phyloP scores from a whole-genome alignment of 2,329 filamentous ascomycete species.

The Beauveria varroae region DNA sequence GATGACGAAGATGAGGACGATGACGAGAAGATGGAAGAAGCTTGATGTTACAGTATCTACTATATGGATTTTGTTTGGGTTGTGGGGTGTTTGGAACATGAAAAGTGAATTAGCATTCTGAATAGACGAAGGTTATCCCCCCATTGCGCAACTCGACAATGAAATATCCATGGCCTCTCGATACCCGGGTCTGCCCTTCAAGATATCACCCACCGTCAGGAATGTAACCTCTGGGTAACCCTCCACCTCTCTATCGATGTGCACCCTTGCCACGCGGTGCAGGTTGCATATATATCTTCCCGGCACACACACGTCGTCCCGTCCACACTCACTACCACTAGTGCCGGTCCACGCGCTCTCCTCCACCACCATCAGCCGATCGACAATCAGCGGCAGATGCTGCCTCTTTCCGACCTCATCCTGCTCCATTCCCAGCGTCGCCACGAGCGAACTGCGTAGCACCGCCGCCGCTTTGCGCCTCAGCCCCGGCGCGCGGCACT shows the following conservation, averaged over 20 bases:
- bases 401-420: not conserved
- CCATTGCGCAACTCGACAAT: not conserved
- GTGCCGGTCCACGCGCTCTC: not conserved
- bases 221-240: not conserved
- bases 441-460: not conserved
- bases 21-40: conserved; percentile 41
- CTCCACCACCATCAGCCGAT: not conserved
- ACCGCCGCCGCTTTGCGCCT: not conserved
- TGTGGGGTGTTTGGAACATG: conserved; percentile 3
- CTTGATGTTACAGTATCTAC: not conserved
- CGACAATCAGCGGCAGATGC: not conserved
- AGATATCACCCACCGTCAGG: not conserved
- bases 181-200: not conserved
- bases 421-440: not conserved
- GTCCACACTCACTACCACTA: not conserved
- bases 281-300: not conserved
- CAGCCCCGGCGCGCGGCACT: not conserved
- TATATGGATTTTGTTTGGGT: not conserved
- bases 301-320: not conserved
- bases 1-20: conserved; percentile 46
- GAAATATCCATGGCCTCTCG: not conserved
- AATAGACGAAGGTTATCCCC: not conserved
- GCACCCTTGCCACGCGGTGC: not conserved
- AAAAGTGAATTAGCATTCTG: conserved; percentile 10
- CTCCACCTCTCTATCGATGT: not conserved